Evolutionary conservation across 768 basidiomycete genomes (phyloP).

Genomic region (Pisolithus sp.): DNA sequence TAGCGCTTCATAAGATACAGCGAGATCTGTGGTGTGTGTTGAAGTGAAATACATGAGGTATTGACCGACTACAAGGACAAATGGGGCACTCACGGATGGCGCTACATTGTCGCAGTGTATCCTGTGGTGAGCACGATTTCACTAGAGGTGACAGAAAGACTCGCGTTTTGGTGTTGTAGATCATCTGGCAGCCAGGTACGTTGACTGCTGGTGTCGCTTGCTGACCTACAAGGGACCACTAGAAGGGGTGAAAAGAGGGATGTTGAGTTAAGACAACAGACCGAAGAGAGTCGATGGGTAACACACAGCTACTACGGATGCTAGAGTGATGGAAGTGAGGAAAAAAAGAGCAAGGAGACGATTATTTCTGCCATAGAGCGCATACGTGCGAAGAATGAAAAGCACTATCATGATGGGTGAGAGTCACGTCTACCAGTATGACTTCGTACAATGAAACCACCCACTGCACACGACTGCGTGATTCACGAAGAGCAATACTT

Average conservation of each 20-base stretch:
- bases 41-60: neutral
- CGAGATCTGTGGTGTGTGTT: conserved; percentile 16
- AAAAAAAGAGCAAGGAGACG: conserved; percentile 34
- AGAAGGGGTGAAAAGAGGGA: neutral
- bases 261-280: neutral
- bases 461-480: conserved; percentile 43
- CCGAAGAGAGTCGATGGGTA: neutral
- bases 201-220: conserved; percentile 19
- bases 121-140: neutral
- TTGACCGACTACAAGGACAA: neutral
- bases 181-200: conserved; percentile 24
- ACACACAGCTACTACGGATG: conserved; percentile 33
- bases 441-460: conserved; percentile 10
- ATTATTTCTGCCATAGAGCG: conserved; percentile 39
- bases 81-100: conserved; percentile 4
- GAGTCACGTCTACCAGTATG: neutral
- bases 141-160: neutral
- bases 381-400: conserved; percentile 43
- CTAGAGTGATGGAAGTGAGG: conserved; percentile 25
- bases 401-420: conserved; percentile 27
- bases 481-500: conserved; percentile 35
- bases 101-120: neutral
- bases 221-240: conserved; percentile 43
- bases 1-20: conserved; percentile 44
- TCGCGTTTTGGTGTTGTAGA: conserved; percentile 1